Conservation (phyloP, 1,139 yeast species). For the Zygosaccharomyces pseudobailii region DNA sequence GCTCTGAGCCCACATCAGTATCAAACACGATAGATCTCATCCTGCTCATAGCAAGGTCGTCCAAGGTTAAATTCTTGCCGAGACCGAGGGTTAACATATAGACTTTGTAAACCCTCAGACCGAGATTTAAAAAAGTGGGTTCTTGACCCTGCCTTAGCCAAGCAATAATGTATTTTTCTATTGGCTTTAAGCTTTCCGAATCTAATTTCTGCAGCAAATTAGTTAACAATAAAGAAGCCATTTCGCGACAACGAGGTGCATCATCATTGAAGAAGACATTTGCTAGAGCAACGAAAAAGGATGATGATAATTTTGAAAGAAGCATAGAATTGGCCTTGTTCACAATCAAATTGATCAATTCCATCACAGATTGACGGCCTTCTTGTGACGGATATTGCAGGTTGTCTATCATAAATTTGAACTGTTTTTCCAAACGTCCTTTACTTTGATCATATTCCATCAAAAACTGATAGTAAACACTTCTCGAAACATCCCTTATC, state of each 20-base stretch:
- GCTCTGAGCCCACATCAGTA: conserved; percentile 34
- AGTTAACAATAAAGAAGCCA: conserved; percentile 64
- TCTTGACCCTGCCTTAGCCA: conserved; percentile 66
- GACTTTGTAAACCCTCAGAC: conserved; percentile 67
- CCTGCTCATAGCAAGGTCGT: conserved; percentile 39
- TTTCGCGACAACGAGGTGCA: conserved; percentile 76
- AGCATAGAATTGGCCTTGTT: conserved; percentile 62
- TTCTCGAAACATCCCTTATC: conserved; percentile 81
- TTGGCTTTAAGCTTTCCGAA: conserved; percentile 38
- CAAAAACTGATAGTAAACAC: conserved; percentile 77
- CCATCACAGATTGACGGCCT: conserved; percentile 91
- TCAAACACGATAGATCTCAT: conserved; percentile 41
- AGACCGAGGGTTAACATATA: conserved; percentile 50
- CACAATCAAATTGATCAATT: conserved; percentile 66
- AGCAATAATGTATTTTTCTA: conserved; percentile 55
- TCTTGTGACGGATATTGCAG: conserved; percentile 78
- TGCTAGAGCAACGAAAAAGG: conserved; percentile 79
- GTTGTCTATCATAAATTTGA: conserved; percentile 77
- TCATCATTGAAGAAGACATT: conserved; percentile 77
- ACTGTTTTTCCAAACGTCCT: conserved; percentile 77
- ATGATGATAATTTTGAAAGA: conserved; percentile 56
- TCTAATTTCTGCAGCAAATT: conserved; percentile 53
- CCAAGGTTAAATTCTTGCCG: conserved; percentile 38
- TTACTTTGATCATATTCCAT: conserved; percentile 95
- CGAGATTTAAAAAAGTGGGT: conserved; percentile 62